Base-by-base conservation (phyloP, 2,329 filamentous ascomycete species). In the Cercospora sojina region DNA sequence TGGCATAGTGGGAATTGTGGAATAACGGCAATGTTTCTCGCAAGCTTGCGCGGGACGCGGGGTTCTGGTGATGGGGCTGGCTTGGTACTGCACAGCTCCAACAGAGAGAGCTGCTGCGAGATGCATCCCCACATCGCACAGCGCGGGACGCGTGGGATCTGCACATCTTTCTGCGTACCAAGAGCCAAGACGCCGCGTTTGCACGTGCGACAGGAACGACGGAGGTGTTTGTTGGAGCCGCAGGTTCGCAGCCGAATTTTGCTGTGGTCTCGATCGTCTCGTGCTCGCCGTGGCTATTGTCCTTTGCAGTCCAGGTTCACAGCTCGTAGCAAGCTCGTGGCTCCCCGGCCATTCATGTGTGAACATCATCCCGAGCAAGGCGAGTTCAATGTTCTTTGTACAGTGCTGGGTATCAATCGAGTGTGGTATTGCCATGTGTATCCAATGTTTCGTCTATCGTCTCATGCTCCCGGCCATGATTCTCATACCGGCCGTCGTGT, bases 401-500 rank as follows among this genome's bases (percentile, higher is more conserved):
- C 25, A 29, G 12, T 23, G 13, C 59, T 62, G 31, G 38, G 38
- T 49, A 62, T 62, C 20, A 27, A 62, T 64, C 31, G 47, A 51
- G 62, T 43, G 62, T 59, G 29, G 62, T 59, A 27, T 43, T 58
- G 35, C 3, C 23, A 18, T 23, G 23, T 53, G 13, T 53, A 62
- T 41, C 60, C 47, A 56, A 18, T 10, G 60, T 49, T 16, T 62
- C 60, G 49, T 62, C 60, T 62, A 62, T 56, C 60, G 32, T 62
- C 20, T 38, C 20, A 56, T 43, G 31, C 10, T 47, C 20, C 16
- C 23, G 10, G 2, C n/a, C 47, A 38, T 25, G 31, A 32, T 29
- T 25, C 18, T 56, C 49, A 10, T 56, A 49, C 25, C 38, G 25
- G 32, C 25, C 2, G 12, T 38, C 20, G 27, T 32, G 23, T 25